phyloP scores from a whole-genome alignment of 257 asterid genomes.

The Verbena officinalis region DNA sequence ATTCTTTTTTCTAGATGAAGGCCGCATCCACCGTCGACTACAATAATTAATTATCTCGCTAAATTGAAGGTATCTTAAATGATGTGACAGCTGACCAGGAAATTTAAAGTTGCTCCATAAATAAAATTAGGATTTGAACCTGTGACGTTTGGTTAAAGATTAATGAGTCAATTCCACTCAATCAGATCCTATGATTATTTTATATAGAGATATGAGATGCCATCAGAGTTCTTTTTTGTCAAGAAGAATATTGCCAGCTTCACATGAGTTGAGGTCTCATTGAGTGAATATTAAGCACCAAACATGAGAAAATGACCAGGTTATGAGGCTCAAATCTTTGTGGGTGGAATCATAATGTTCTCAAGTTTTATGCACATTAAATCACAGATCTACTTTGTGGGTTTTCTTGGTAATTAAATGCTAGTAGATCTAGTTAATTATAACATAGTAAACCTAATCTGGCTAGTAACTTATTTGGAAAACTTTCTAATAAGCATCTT shows the following conservation, averaged over 20 bases:
- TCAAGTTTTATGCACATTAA: neutral
- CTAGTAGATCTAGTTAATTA: neutral
- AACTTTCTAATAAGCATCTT: neutral
- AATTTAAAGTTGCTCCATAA: too few relatives aligned
- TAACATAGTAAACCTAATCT: too few relatives aligned
- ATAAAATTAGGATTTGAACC: too few relatives aligned
- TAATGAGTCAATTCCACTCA: too few relatives aligned
- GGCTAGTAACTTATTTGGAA: neutral
- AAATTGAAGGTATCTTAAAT: too few relatives aligned
- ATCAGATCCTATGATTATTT: too few relatives aligned
- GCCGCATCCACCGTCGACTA: too few relatives aligned
- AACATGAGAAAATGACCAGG: neutral
- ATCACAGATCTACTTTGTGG: neutral
- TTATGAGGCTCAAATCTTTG: constrained; percentile 6
- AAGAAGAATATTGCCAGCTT: constrained; percentile 3
- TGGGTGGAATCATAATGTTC: neutral
- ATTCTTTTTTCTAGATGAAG: too few relatives aligned
- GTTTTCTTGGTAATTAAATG: neutral
- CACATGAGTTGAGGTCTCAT: constrained; percentile 23
- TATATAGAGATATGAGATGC: constrained; percentile 13
- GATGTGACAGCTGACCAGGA: too few relatives aligned
- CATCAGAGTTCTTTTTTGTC: neutral
- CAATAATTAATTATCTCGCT: too few relatives aligned
- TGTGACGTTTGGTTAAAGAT: too few relatives aligned
- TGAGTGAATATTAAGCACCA: constrained; percentile 14